These are phyloP conservation scores for Aureobasidium sp. DNA, from an alignment of 2,329 filamentous ascomycete genomes.

Conservation along the genomic window DNA sequence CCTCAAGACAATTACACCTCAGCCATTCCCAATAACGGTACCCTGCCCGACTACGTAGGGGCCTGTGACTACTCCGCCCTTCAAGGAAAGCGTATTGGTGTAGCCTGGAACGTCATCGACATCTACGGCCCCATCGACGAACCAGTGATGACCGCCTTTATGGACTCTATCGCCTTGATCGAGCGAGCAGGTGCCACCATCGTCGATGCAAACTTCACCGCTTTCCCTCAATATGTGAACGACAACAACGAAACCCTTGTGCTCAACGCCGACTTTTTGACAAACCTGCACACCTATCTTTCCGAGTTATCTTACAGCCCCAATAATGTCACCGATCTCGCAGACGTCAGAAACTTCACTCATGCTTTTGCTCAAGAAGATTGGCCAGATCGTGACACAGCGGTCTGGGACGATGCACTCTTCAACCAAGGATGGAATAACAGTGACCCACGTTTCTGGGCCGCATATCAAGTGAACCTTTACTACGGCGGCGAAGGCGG, in stretches of 20 bases:
- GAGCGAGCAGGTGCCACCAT: conserved; percentile 51
- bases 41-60: conserved; percentile 53
- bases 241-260: conserved; percentile 40
- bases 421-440: conserved; percentile 47
- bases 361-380: conserved; percentile 47
- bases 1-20: conserved; percentile 51
- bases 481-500: conserved; percentile 53
- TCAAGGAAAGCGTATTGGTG: conserved; percentile 54
- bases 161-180: conserved; percentile 48
- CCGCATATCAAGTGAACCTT: conserved; percentile 46
- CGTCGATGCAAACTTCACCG: conserved; percentile 55
- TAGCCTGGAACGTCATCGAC: conserved; percentile 54
- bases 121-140: conserved; percentile 28
- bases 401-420: conserved; percentile 49
- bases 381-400: conserved; percentile 56
- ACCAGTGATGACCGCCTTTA: conserved; percentile 48
- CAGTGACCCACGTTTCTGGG: conserved; percentile 51
- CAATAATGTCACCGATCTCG: conserved; percentile 45
- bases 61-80: conserved; percentile 51
- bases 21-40: conserved; percentile 48
- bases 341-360: conserved; percentile 50
- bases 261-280: conserved; percentile 53
- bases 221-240: conserved; percentile 39
- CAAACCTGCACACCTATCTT: conserved; percentile 52
- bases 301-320: conserved; percentile 52